A percentile compares a stretch with the other conserved stretches of the same genome.
Evolutionary conservation across 441 rosid species (phyloP).

Genomic region (Arabidopsis lyrata): DNA sequence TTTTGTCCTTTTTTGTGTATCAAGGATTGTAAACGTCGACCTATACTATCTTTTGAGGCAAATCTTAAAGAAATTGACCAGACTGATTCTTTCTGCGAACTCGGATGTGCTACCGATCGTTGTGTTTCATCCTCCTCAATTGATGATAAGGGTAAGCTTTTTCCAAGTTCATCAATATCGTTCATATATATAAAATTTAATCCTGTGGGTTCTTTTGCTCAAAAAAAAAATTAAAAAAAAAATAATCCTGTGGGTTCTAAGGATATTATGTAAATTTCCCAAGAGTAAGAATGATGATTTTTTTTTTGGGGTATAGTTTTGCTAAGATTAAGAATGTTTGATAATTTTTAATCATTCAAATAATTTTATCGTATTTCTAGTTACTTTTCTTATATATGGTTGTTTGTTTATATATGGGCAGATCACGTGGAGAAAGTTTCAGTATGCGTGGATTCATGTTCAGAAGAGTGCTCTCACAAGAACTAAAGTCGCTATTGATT

Average conservation of each 20-base stretch:
- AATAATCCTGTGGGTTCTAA: neutral
- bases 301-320: neutral
- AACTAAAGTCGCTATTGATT: constrained; percentile 10
- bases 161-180: no score
- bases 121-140: constrained; percentile 24
- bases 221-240: no score
- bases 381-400: neutral
- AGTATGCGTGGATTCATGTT: constrained; percentile 31
- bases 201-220: neutral
- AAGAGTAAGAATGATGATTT: neutral
- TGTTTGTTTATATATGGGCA: constrained; percentile 6
- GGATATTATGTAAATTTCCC: neutral
- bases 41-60: neutral
- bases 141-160: constrained; percentile 22
- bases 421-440: constrained; percentile 35
- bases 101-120: constrained; percentile 28
- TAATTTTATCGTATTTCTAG: neutral
- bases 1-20: constrained; percentile 18
- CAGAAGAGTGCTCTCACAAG: constrained; percentile 23
- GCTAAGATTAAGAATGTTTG: neutral
- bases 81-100: constrained; percentile 23
- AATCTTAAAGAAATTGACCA: neutral
- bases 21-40: constrained; percentile 4
- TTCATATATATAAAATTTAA: no score
- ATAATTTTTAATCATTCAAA: neutral